Conservation (phyloP, 768 basidiomycete species). For the Leucocoprinus leucothites region DNA sequence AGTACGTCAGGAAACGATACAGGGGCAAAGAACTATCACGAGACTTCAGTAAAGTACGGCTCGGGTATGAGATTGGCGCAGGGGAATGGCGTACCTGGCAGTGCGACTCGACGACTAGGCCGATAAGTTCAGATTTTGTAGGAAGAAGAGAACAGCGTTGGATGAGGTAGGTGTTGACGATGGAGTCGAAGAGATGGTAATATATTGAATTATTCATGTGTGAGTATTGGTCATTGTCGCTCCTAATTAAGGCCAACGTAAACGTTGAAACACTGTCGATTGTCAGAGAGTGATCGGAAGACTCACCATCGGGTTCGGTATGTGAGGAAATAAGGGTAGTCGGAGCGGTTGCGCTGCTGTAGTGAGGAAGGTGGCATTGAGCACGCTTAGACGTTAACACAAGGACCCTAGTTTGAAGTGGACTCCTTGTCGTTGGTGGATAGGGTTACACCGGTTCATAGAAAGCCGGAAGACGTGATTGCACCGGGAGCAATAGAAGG, state of each 20-base stretch:
- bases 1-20: slow-evolving; percentile 71
- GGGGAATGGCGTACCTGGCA: slow-evolving; percentile 47
- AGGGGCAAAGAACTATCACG: slow-evolving; percentile 60
- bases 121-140: slow-evolving; percentile 50
- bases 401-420: too few species aligned
- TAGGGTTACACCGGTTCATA: too few species aligned
- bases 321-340: slow-evolving; percentile 58
- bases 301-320: slow-evolving; percentile 72
- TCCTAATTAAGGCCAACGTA: slow-evolving; percentile 42
- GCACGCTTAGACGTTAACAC: too few species aligned
- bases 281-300: neutral
- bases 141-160: slow-evolving; percentile 58
- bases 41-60: neutral
- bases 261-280: neutral
- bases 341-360: slow-evolving; percentile 40
- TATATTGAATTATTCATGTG: slow-evolving; percentile 83
- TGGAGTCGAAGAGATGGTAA: slow-evolving; percentile 79
- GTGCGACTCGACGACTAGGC: slow-evolving; percentile 75
- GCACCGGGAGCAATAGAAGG: too few species aligned
- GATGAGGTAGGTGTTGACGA: slow-evolving; percentile 79
- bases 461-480: too few species aligned
- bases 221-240: slow-evolving; percentile 83
- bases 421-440: too few species aligned
- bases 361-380: neutral
- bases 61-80: neutral